Evolutionary conservation across 208 protist species (phyloP).

Genomic region (Trypanosoma cruzi): DNA sequence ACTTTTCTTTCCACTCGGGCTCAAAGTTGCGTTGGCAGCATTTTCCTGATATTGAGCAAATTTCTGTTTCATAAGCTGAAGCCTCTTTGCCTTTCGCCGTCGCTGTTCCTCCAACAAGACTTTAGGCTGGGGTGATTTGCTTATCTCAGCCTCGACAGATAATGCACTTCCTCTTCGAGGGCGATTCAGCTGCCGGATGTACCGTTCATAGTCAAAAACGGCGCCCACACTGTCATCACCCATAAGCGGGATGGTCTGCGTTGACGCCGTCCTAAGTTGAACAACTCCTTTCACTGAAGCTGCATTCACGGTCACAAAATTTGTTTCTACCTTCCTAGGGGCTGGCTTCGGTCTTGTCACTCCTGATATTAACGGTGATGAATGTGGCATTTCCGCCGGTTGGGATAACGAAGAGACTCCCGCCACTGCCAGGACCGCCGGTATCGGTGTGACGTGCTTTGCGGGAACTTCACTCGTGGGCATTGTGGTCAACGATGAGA

Average conservation of each 20-base stretch:
- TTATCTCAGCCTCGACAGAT: too few species aligned
- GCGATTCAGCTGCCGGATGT: conserved; percentile 32
- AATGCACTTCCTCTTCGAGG: background rate
- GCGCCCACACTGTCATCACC: conserved; percentile 57
- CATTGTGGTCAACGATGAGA: too few species aligned
- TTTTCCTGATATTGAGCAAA: background rate
- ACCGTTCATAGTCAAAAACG: conserved; percentile 84
- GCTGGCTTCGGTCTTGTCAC: too few species aligned
- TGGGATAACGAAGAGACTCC: too few species aligned
- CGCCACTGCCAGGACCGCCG: too few species aligned
- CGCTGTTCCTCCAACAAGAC: background rate
- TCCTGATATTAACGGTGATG: too few species aligned
- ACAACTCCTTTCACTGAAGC: too few species aligned
- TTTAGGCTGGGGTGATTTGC: too few species aligned
- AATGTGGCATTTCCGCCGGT: too few species aligned
- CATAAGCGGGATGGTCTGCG: conserved; percentile 7
- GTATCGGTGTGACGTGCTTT: too few species aligned
- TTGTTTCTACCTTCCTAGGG: background rate
- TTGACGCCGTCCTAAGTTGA: background rate
- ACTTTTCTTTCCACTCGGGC: background rate
- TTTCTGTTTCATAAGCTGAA: conserved; percentile 1
- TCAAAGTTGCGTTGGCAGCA: background rate
- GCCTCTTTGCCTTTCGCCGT: background rate
- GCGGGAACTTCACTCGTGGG: too few species aligned
- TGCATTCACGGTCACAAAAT: background rate